Conservation (phyloP, 306 rosid genomes). For the Vigna angularis region DNA sequence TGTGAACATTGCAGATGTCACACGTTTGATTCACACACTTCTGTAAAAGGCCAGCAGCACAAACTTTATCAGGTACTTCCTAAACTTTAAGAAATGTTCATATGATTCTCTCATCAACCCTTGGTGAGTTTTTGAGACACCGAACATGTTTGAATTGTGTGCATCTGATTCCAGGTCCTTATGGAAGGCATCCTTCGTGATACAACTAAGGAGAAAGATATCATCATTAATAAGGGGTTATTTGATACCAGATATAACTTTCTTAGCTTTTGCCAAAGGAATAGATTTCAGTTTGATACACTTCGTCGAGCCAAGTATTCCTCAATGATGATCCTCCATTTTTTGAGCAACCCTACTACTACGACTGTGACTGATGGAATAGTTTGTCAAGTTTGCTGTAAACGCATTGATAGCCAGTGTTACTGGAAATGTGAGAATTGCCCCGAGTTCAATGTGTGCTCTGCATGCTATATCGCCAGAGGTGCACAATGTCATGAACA, state of each 20-base stretch:
- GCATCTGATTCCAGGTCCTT: constrained; percentile 45
- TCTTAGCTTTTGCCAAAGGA: constrained; percentile 58
- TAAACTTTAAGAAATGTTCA: too few species aligned
- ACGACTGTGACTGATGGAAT: neutral
- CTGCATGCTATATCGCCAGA: constrained; percentile 51
- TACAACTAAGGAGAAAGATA: constrained; percentile 56
- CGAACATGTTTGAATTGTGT: constrained; percentile 11
- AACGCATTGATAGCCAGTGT: constrained; percentile 29
- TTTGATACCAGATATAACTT: constrained; percentile 52
- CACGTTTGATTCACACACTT: constrained; percentile 49
- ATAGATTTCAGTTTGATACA: constrained; percentile 64
- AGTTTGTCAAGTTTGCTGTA: constrained; percentile 52
- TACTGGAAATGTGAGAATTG: constrained; percentile 60
- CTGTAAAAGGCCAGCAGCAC: constrained; percentile 51
- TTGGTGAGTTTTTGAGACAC: neutral
- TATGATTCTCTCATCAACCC: too few species aligned
- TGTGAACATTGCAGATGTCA: constrained; percentile 52
- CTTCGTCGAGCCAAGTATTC: constrained; percentile 76
- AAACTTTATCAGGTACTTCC: constrained; percentile 51
- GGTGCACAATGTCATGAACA: constrained; percentile 57
- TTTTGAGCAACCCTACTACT: constrained; percentile 37
- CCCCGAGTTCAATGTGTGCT: constrained; percentile 51
- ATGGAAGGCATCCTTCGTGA: constrained; percentile 47
- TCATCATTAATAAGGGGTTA: constrained; percentile 47
- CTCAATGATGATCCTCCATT: constrained; percentile 61